Percentiles rank a stretch among this genome's conserved stretches.
Conservation (phyloP, 192 early-diverging fungal genomes). For the Pilobolus umbonatus region DNA sequence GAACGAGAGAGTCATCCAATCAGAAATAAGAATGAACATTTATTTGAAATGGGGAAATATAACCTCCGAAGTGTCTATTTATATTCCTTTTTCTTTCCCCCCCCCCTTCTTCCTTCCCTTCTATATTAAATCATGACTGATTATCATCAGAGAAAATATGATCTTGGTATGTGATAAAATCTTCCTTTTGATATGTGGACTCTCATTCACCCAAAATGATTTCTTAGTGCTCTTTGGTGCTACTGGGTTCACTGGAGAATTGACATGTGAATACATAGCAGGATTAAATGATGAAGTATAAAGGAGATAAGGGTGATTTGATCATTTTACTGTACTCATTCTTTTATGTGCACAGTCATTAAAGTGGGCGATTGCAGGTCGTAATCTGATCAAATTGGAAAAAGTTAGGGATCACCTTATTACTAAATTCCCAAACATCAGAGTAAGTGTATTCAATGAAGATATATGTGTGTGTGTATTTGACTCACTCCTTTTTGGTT, state of each 20-base stretch:
- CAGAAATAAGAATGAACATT: too few relatives aligned
- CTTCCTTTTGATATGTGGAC: neutral
- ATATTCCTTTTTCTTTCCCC: neutral
- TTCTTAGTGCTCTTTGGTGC: slow-evolving; percentile 61
- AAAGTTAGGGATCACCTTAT: slow-evolving; percentile 47
- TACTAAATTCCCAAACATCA: too few relatives aligned
- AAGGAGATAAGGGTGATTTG: neutral
- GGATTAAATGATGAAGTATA: slow-evolving; percentile 18
- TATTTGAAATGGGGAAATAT: too few relatives aligned
- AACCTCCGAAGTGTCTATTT: neutral
- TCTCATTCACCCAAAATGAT: neutral
- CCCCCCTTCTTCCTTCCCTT: neutral
- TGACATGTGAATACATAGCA: slow-evolving; percentile 61
- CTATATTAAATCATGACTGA: slow-evolving; percentile 1
- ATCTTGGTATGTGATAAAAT: neutral
- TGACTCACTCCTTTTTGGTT: neutral
- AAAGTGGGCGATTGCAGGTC: slow-evolving; percentile 77
- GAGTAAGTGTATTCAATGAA: too few relatives aligned
- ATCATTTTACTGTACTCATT: neutral
- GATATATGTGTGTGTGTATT: too few relatives aligned
- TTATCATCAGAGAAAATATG: slow-evolving; percentile 7
- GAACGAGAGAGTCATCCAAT: too few relatives aligned
- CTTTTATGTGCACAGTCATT: slow-evolving; percentile 30
- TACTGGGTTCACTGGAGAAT: slow-evolving; percentile 77
- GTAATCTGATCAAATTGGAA: slow-evolving; percentile 62